phyloP scores from a whole-genome alignment of 305 asterid species.

The Plantago coronopus region DNA sequence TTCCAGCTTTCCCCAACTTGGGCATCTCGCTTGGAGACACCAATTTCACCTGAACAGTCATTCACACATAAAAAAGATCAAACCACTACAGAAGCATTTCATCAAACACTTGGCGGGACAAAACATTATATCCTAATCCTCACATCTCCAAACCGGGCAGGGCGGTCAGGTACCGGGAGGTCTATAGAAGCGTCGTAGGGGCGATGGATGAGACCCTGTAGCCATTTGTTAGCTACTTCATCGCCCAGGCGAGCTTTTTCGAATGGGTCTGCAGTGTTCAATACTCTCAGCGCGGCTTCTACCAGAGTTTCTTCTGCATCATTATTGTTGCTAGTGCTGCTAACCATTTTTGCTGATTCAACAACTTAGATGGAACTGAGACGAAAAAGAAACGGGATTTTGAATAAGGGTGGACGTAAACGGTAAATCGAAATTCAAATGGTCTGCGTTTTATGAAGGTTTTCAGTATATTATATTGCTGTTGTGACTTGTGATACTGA shows the following conservation, averaged over 20 bases:
- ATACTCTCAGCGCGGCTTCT: conserved; percentile 72
- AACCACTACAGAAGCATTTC: conserved; percentile 32
- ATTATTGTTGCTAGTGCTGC: conserved; percentile 14
- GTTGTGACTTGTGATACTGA: too few relatives aligned
- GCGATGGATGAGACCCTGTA: conserved; percentile 42
- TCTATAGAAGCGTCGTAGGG: conserved; percentile 49
- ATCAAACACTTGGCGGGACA: conserved; percentile 38
- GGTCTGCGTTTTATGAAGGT: too few relatives aligned
- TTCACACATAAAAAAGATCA: not conserved
- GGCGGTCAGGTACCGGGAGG: conserved; percentile 64
- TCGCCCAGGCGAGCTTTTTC: conserved; percentile 85
- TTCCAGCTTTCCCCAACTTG: conserved; percentile 93
- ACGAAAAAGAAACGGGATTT: not conserved
- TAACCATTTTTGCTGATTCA: conserved; percentile 27
- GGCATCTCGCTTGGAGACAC: conserved; percentile 96
- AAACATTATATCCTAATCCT: not conserved
- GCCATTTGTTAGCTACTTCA: conserved; percentile 69
- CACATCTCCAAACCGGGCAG: conserved; percentile 63
- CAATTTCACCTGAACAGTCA: conserved; percentile 60
- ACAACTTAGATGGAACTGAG: not conserved
- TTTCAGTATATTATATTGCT: too few relatives aligned
- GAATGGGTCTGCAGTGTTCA: conserved; percentile 76
- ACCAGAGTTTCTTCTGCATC: conserved; percentile 50
- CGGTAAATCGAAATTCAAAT: too few relatives aligned
- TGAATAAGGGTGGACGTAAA: too few relatives aligned